phyloP scores from a whole-genome alignment of 2,329 filamentous ascomycete genomes.

The Aureobasidium sp. region DNA sequence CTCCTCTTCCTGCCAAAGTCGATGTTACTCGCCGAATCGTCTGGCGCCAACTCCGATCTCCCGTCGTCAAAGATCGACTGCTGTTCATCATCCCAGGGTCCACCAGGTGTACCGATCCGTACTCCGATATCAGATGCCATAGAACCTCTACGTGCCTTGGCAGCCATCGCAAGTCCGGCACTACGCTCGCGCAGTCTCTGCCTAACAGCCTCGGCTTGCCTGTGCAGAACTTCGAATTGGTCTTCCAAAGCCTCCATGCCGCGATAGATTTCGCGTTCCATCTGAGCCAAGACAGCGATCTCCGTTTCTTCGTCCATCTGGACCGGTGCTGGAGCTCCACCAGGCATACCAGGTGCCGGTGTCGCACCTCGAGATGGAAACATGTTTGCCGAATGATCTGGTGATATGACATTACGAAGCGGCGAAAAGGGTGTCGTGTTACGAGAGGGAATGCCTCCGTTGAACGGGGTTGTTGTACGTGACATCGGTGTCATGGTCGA shows the following conservation, averaged over 20 bases:
- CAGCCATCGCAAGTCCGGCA: conserved; percentile 65
- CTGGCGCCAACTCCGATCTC: conserved; percentile 56
- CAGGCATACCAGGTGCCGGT: conserved; percentile 27
- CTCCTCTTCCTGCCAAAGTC: conserved; percentile 64
- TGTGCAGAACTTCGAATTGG: conserved; percentile 86
- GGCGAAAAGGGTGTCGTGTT: conserved; percentile 45
- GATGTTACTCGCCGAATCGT: conserved; percentile 76
- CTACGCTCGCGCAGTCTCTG: conserved; percentile 72
- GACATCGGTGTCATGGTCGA: conserved; percentile 35
- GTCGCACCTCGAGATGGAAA: conserved; percentile 30
- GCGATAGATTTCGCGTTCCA: conserved; percentile 85
- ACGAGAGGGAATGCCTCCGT: conserved; percentile 43
- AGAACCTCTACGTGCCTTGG: conserved; percentile 53
- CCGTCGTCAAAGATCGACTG: conserved; percentile 32
- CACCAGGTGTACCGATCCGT: conserved; percentile 37
- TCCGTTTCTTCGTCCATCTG: conserved; percentile 92
- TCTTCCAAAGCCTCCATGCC: conserved; percentile 94
- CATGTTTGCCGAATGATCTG: conserved; percentile 21
- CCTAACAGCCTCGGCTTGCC: conserved; percentile 73
- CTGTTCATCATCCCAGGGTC: conserved; percentile 27
- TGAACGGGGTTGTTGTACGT: conserved; percentile 47
- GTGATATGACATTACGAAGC: conserved; percentile 23
- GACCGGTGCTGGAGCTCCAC: conserved; percentile 53
- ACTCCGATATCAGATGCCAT: conserved; percentile 39
- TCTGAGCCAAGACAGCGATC: conserved; percentile 79